Conservation (phyloP, 2,329 filamentous ascomycete species). For the Colletotrichum higginsianum region DNA sequence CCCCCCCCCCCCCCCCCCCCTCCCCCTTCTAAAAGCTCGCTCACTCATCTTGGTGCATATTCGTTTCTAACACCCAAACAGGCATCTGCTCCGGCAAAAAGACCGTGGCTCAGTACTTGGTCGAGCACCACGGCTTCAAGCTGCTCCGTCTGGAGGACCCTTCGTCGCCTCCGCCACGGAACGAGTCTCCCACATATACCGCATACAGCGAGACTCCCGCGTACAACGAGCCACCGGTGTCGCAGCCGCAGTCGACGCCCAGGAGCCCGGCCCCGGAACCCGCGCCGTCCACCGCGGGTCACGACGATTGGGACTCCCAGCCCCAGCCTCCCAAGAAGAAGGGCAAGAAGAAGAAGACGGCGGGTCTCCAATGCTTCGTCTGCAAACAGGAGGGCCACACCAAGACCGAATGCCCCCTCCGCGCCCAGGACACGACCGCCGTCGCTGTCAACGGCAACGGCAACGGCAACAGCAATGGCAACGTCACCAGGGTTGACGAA, state of each 20-base stretch:
- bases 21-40: neutral
- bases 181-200: conserved; percentile 23
- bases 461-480: neutral
- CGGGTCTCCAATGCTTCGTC: conserved; percentile 9
- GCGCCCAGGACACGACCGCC: conserved; percentile 6
- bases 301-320: neutral
- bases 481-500: too few species aligned
- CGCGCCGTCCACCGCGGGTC: conserved; percentile 1
- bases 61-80: conserved; percentile 52
- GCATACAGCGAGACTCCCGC: too few species aligned
- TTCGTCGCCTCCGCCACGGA: conserved; percentile 3
- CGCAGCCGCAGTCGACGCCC: too few species aligned
- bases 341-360: conserved; percentile 21
- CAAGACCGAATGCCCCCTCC: conserved; percentile 21
- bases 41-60: neutral
- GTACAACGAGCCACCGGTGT: too few species aligned
- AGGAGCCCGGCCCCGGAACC: conserved; percentile 2
- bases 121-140: conserved; percentile 86
- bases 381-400: conserved; percentile 26
- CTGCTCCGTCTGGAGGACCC: conserved; percentile 72
- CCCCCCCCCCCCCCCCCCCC: conserved; percentile 4
- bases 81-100: conserved; percentile 95
- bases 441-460: conserved; percentile 8
- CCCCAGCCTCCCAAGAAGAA: neutral
- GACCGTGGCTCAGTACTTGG: conserved; percentile 89